A percentile compares a stretch with the other conserved stretches of the same genome.
Conservation (phyloP, 331 rosid species). For the Cydonia oblonga region DNA sequence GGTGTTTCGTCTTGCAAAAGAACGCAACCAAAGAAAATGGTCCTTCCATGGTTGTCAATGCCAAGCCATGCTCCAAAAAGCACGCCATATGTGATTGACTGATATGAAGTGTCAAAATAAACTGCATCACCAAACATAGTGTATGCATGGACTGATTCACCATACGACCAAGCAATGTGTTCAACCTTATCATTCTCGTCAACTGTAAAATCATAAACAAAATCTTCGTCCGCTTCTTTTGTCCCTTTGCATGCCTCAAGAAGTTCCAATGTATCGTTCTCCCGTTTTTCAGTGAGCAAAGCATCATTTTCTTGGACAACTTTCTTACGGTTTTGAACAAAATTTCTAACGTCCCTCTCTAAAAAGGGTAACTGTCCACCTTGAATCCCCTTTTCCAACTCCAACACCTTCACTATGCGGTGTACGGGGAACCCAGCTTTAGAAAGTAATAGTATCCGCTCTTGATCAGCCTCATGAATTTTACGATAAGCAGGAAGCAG, state of each 20-base stretch:
- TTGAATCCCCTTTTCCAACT: conserved; percentile 89
- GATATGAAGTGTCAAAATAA: conserved; percentile 61
- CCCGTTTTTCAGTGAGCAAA: conserved; percentile 73
- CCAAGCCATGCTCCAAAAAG: conserved; percentile 95
- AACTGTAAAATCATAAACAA: conserved; percentile 66
- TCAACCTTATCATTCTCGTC: conserved; percentile 74
- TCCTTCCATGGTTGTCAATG: conserved; percentile 73
- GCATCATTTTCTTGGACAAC: conserved; percentile 79
- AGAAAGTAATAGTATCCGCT: conserved; percentile 78
- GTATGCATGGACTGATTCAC: conserved; percentile 54
- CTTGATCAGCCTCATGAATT: conserved; percentile 86
- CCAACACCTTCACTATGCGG: conserved; percentile 83
- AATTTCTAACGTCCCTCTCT: conserved; percentile 93
- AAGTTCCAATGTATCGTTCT: conserved; percentile 70
- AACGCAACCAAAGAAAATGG: conserved; percentile 69
- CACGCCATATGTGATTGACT: conserved; percentile 77
- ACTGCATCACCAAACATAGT: conserved; percentile 74
- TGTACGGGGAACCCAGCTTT: conserved; percentile 90
- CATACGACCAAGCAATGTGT: conserved; percentile 77
- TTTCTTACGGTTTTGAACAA: conserved; percentile 82
- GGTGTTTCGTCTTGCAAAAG: conserved; percentile 83
- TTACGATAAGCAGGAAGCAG: conserved; percentile 90
- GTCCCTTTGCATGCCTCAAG: conserved; percentile 79
- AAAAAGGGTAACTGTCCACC: conserved; percentile 86
- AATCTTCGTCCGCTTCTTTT: conserved; percentile 57